Percentiles rank a stretch among this genome's conserved stretches.
Conservation (phyloP, 1,139 yeast genomes). For the Geotrichum phurueaensis region DNA sequence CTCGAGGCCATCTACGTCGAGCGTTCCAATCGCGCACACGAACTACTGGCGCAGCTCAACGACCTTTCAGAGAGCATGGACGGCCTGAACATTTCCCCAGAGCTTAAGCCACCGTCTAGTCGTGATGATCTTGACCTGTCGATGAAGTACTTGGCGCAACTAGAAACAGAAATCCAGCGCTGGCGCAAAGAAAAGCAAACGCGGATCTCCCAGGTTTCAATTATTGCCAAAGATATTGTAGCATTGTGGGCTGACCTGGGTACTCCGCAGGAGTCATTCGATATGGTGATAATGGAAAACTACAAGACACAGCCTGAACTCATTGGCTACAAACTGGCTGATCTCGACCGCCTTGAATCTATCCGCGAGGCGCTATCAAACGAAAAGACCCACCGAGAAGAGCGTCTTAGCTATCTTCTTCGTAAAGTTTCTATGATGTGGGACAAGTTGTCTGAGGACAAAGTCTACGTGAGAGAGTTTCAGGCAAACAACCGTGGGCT, state of each 20-base stretch:
- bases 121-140: slow-evolving; percentile 23
- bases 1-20: slow-evolving; percentile 13
- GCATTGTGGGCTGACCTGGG: slow-evolving; percentile 36
- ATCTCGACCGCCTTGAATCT: slow-evolving; percentile 24
- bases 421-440: slow-evolving; percentile 26
- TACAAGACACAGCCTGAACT: slow-evolving; percentile 28
- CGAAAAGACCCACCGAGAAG: slow-evolving; percentile 22
- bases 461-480: slow-evolving; percentile 23
- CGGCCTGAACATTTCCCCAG: slow-evolving; percentile 6
- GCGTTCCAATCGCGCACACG: slow-evolving; percentile 11
- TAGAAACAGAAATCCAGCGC: slow-evolving; percentile 28
- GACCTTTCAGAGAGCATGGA: slow-evolving; percentile 12
- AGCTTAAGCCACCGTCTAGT: slow-evolving; percentile 12
- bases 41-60: slow-evolving; percentile 9
- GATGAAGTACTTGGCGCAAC: slow-evolving; percentile 21
- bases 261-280: slow-evolving; percentile 31
- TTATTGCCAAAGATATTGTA: slow-evolving; percentile 28
- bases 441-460: slow-evolving; percentile 29
- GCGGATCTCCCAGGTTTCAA: slow-evolving; percentile 25
- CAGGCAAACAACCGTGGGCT: slow-evolving; percentile 33
- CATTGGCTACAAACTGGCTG: slow-evolving; percentile 28
- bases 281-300: slow-evolving; percentile 24
- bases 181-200: slow-evolving; percentile 28
- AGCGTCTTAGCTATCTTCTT: slow-evolving; percentile 18
- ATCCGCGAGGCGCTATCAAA: slow-evolving; percentile 17